Conservation (phyloP, 1,139 yeast species). For the Geotrichum macrosporum region DNA sequence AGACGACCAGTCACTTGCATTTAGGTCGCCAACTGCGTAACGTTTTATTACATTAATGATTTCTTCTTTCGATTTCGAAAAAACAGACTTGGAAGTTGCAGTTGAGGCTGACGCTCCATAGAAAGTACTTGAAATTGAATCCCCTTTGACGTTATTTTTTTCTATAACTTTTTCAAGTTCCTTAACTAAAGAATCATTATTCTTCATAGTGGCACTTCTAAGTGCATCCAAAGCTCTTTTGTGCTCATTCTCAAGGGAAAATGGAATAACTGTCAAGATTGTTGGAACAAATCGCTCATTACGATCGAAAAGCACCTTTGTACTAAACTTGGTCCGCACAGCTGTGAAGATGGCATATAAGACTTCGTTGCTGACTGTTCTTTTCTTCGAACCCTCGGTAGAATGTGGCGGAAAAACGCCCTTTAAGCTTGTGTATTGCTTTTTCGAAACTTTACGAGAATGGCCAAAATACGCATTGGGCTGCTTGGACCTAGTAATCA, state of each 20-base stretch:
- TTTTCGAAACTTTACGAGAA: slow-evolving; percentile 16
- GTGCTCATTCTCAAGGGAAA: slow-evolving; percentile 20
- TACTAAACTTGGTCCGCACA: slow-evolving; percentile 17
- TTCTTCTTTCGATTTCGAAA: slow-evolving; percentile 10
- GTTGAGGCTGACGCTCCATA: slow-evolving; percentile 14
- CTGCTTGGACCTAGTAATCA: slow-evolving; percentile 13
- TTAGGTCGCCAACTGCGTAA: slow-evolving; percentile 29
- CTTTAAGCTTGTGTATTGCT: slow-evolving; percentile 8
- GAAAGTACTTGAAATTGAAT: background rate
- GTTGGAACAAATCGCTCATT: slow-evolving; percentile 16
- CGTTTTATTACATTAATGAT: slow-evolving; percentile 24
- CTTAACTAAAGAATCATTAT: slow-evolving; percentile 3
- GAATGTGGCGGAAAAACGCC: slow-evolving; percentile 24
- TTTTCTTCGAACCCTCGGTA: slow-evolving; percentile 7
- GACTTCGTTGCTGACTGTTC: slow-evolving; percentile 13
- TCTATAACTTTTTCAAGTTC: background rate
- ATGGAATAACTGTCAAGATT: slow-evolving; percentile 17
- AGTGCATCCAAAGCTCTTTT: slow-evolving; percentile 16
- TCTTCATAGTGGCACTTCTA: slow-evolving; percentile 5
- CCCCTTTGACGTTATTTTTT: background rate
- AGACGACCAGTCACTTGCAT: slow-evolving; percentile 25
- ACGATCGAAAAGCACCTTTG: slow-evolving; percentile 17
- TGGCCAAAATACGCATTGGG: slow-evolving; percentile 12
- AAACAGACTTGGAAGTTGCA: background rate
- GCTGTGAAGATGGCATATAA: slow-evolving; percentile 22